A percentile compares a stretch with the other conserved stretches of the same genome.
Conservation (phyloP, 257 asterid species). For the Primulina tabacum region DNA sequence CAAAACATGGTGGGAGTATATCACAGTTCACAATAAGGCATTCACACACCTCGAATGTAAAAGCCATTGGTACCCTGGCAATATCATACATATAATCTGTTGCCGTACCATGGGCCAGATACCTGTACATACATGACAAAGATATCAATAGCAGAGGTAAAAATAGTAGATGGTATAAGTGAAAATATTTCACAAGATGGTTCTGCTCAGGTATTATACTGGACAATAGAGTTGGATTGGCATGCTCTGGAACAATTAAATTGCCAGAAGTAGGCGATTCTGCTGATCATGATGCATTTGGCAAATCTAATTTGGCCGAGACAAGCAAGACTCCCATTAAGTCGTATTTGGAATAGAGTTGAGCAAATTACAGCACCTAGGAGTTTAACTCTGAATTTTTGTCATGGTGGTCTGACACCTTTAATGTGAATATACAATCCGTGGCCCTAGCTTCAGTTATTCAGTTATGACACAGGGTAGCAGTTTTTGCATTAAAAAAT, state of each 20-base stretch:
- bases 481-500: background rate
- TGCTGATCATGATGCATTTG: background rate
- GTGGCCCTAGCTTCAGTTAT: background rate
- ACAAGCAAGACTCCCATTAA: background rate
- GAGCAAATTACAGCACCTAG: background rate
- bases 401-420: background rate
- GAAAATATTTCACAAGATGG: slow-evolving; percentile 2
- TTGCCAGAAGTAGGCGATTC: slow-evolving; percentile 1
- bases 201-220: background rate
- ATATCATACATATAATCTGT: slow-evolving; percentile 95
- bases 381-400: background rate
- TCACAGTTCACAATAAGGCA: slow-evolving; percentile 10
- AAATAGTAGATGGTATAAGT: background rate
- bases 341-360: slow-evolving; percentile 9
- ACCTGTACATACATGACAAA: slow-evolving; percentile 39
- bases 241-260: background rate
- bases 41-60: slow-evolving; percentile 82
- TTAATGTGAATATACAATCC: background rate
- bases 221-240: slow-evolving; percentile 4
- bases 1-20: slow-evolving; percentile 13
- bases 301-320: background rate
- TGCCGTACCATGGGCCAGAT: slow-evolving; percentile 98
- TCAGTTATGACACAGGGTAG: background rate
- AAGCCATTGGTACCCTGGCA: slow-evolving; percentile 95
- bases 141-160: slow-evolving; percentile 11